phyloP scores from a whole-genome alignment of 768 basidiomycete genomes.

The Agrocybe pediades region DNA sequence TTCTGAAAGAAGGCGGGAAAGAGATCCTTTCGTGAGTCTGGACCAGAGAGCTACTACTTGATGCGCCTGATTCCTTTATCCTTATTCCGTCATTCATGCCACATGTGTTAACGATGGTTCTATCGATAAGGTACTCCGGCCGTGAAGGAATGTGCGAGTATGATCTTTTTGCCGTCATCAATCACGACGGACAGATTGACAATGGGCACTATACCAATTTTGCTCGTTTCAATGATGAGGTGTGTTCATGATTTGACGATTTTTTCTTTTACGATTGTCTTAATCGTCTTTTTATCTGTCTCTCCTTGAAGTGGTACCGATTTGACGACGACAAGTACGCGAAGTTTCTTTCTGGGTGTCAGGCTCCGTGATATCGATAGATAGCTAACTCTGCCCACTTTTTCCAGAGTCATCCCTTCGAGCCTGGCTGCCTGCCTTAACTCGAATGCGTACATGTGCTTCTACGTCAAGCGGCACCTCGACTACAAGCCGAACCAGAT shows the following conservation, averaged over 20 bases:
- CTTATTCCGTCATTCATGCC: background rate
- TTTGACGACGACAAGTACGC: conserved; percentile 93
- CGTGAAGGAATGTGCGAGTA: conserved; percentile 81
- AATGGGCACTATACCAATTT: conserved; percentile 95
- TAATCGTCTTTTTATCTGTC: background rate
- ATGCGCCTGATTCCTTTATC: background rate
- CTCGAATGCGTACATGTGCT: conserved; percentile 91
- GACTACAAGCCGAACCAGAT: conserved; percentile 77
- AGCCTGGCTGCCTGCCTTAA: conserved; percentile 66
- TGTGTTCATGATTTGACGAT: conserved; percentile 39
- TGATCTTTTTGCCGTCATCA: conserved; percentile 91
- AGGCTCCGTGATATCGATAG: background rate
- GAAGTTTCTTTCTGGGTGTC: background rate
- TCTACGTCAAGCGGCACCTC: conserved; percentile 88
- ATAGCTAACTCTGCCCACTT: background rate
- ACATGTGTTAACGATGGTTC: background rate
- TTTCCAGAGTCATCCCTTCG: conserved; percentile 66
- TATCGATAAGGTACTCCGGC: conserved; percentile 29
- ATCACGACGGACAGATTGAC: conserved; percentile 92
- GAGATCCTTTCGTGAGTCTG: conserved; percentile 30
- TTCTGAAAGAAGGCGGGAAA: conserved; percentile 52
- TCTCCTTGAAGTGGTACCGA: conserved; percentile 74
- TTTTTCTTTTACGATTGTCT: background rate
- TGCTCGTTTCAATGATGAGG: conserved; percentile 83
- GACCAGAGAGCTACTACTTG: conserved; percentile 29